Percentiles rank a stretch among this genome's conserved stretches.
Evolutionary conservation across 345 rosid species (phyloP).

Genomic region (Syzygium aqueum): DNA sequence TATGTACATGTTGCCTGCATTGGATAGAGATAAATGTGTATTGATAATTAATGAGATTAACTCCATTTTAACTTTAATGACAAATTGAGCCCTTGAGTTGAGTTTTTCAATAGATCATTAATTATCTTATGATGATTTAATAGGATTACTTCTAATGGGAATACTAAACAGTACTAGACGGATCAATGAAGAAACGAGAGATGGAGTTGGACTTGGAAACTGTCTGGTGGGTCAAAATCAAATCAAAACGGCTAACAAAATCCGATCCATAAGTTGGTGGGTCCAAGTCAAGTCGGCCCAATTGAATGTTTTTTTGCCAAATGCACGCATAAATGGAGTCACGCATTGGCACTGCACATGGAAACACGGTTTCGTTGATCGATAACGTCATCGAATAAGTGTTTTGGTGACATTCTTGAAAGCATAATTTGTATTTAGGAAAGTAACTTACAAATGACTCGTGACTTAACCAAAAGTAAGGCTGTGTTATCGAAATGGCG

Average conservation of each 20-base stretch:
- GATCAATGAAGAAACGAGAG: neutral
- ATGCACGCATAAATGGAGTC: neutral
- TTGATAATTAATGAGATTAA: neutral
- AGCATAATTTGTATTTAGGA: neutral
- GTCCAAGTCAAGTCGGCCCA: neutral
- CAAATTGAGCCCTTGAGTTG: neutral
- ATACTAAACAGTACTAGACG: neutral
- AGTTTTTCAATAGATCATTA: neutral
- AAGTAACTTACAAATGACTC: neutral
- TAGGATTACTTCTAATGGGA: neutral
- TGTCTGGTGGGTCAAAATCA: neutral
- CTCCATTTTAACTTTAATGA: neutral
- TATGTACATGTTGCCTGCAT: neutral
- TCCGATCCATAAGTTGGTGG: neutral
- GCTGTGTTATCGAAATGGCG: accelerated
- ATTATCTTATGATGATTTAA: neutral
- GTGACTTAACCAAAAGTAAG: neutral
- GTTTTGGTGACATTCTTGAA: neutral
- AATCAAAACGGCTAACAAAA: neutral
- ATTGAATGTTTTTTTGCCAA: neutral
- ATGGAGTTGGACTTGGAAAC: neutral
- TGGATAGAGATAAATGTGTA: neutral
- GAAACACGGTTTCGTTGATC: neutral
- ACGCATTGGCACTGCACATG: neutral
- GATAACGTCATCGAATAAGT: neutral